Percentiles rank a stretch among this genome's conserved stretches.
Evolutionary conservation across 192 early-diverging fungal species (phyloP).

Genomic region (Diversispora epigaea): DNA sequence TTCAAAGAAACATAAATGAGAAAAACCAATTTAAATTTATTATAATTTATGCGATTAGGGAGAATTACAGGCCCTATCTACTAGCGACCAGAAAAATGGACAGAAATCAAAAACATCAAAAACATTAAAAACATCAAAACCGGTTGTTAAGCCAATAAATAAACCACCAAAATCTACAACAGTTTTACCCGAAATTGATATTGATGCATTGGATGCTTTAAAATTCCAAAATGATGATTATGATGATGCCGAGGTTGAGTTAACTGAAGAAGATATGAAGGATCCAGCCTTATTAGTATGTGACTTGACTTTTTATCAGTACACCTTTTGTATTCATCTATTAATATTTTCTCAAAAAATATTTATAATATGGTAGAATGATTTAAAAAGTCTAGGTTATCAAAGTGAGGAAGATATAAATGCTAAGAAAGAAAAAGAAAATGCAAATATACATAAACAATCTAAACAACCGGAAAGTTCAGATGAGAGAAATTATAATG

Average conservation of each 20-base stretch:
- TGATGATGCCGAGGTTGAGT: conserved; percentile 58
- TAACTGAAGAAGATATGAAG: conserved; percentile 73
- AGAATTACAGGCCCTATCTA: conserved; percentile 48
- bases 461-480: conserved; percentile 5
- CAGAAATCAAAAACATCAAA: conserved; percentile 32
- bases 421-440: neutral
- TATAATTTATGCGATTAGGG: conserved; percentile 32
- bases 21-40: too few relatives aligned
- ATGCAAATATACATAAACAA: neutral
- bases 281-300: conserved; percentile 71
- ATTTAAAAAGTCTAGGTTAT: conserved; percentile 40
- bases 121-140: neutral
- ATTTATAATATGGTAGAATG: conserved; percentile 25
- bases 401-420: conserved; percentile 27
- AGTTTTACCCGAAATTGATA: conserved; percentile 28
- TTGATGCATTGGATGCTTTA: conserved; percentile 34
- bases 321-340: neutral
- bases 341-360: neutral
- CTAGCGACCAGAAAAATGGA: conserved; percentile 28
- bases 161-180: conserved; percentile 9
- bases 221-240: conserved; percentile 40
- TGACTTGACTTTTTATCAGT: neutral
- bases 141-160: too few relatives aligned
- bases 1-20: neutral
- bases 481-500: conserved; percentile 1